Base-by-base conservation (phyloP, 1,284 basidiomycete genomes). In the Gymnopus androsaceus region DNA sequence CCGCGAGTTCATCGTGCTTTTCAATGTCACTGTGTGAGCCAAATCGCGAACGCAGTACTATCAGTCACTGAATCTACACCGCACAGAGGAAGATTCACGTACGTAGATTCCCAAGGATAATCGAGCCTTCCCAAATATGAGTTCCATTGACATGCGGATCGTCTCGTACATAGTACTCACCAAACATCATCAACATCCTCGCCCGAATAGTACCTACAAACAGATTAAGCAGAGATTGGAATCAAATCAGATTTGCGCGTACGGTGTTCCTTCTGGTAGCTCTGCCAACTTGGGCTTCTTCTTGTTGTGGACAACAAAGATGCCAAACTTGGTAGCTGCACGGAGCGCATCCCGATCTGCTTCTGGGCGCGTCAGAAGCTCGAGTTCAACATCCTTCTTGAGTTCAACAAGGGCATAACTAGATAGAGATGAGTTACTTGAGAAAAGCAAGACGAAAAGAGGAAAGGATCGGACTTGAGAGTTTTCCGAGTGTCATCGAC, bases 291-390 rank as follows among this genome's bases (percentile, higher is more conserved):
- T 98, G 42, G 80, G 77, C 75, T 96, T 96, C 60, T 85, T 76
- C 75, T 97, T 97, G 79, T 97, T 96, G 75, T 97, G 94, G 15
- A 98, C 95, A 36, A 96, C 94, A 68, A 97, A 98, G 62, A 96
- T 78, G 1, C 84, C 94, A 60, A 97, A 92, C 70, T 90, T 80
- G 40, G 95, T 94, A 0, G 74, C 70, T 1, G 65, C 66, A 59
- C 85, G 83, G 55, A 89, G 74, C 2, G 80, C 80, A 28, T 87
- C 86, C 55, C 90, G 85, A 66, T 94, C 87, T 11, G 78, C 71
- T 67, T 88, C 87, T 5, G 87, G 82, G 57, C 88, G 78, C 3
- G 68, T 72, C 37, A 77, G 64, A 19, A 94, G 76, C 66, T 92
- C 92, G 60, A 75, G 75, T 65, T 93, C 87, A 51, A 95, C 88